Percentiles rank a stretch among this genome's conserved stretches.
Conservation (phyloP, 306 rosid species). For the Prunus davidiana region DNA sequence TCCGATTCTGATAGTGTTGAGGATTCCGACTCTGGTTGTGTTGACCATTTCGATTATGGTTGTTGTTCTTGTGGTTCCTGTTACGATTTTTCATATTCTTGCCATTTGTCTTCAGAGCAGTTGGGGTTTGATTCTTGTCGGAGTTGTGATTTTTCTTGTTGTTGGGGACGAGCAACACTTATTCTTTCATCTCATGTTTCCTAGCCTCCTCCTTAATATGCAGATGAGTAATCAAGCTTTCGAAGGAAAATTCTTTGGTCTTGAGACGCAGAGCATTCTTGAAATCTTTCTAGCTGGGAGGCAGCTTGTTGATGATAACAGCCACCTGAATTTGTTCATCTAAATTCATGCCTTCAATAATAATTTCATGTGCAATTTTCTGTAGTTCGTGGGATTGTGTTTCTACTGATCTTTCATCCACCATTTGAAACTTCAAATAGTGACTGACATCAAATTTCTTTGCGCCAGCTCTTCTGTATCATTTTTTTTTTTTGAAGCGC, state of each 20-base stretch:
- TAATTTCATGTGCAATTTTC: background rate
- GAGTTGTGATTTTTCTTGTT: too few relatives aligned
- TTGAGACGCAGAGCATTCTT: background rate
- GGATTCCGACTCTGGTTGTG: too few relatives aligned
- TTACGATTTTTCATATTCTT: too few relatives aligned
- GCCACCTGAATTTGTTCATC: background rate
- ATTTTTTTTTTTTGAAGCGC: background rate
- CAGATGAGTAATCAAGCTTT: constrained; percentile 9
- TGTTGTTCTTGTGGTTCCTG: too few relatives aligned
- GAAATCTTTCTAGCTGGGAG: background rate
- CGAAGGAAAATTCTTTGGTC: background rate
- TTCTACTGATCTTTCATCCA: too few relatives aligned
- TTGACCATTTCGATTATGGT: too few relatives aligned
- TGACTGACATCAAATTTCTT: too few relatives aligned
- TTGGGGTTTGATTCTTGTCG: too few relatives aligned
- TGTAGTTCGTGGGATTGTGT: too few relatives aligned
- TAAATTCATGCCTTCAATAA: background rate
- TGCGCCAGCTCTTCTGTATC: too few relatives aligned
- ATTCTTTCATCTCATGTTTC: background rate
- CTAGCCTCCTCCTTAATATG: background rate
- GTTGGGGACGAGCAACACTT: background rate
- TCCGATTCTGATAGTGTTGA: too few relatives aligned
- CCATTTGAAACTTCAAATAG: background rate
- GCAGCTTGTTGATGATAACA: background rate
- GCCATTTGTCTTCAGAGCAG: too few relatives aligned